A percentile compares a stretch with the other conserved stretches of the same genome.
Conservation (phyloP, 768 basidiomycete species). For the Termitomyces titanicus region DNA sequence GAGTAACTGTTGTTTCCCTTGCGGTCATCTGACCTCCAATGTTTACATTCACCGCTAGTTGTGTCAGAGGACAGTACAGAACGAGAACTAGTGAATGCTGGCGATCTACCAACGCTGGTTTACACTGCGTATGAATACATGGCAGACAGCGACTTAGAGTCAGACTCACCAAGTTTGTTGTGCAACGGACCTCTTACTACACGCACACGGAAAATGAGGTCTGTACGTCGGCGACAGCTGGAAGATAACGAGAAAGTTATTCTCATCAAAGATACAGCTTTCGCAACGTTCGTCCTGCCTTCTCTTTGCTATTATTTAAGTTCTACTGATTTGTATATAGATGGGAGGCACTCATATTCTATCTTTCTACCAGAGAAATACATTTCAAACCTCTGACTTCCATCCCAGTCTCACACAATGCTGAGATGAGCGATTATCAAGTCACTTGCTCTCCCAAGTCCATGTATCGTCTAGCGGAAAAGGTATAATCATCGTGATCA, state of each 20-base stretch:
- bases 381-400: conserved; percentile 26
- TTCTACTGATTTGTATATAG: conserved; percentile 17
- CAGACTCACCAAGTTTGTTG: background rate
- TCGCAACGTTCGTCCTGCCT: conserved; percentile 15
- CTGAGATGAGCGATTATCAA: conserved; percentile 1
- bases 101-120: background rate
- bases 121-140: conserved; percentile 14
- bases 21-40: background rate
- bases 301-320: background rate
- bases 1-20: background rate
- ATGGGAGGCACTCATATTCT: conserved; percentile 35
- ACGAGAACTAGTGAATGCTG: conserved; percentile 4
- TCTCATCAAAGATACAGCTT: conserved; percentile 17
- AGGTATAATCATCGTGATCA: conserved; percentile 20
- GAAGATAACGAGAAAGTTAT: conserved; percentile 12
- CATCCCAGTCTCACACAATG: conserved; percentile 5
- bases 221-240: background rate
- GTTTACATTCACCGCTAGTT: conserved; percentile 1
- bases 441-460: conserved; percentile 37
- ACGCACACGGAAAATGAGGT: background rate
- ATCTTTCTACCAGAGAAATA: conserved; percentile 32
- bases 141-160: conserved; percentile 20
- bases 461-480: conserved; percentile 38
- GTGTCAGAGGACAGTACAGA: conserved; percentile 4
- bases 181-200: background rate